Base-by-base conservation (phyloP, 176 grass and related monocot genomes). In the Urochloa ruziziensis region DNA sequence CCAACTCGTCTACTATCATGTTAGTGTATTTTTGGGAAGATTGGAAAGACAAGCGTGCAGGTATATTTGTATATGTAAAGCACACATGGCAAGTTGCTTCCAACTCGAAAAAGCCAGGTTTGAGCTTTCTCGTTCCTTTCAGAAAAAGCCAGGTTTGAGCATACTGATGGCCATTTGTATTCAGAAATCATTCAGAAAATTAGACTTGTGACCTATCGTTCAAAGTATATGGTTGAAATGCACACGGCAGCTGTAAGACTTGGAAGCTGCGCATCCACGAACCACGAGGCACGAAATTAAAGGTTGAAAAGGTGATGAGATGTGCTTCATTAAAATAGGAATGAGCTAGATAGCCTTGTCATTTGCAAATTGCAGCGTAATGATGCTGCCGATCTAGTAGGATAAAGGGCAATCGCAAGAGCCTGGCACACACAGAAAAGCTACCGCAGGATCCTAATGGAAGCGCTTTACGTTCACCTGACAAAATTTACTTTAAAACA, bases 391-490 rank as follows among this genome's bases (percentile, higher is more conserved):
- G 65, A 40, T 84, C 33, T 27, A 74, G 70, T 77, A 90, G 57
- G 68, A 59, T 86, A 66, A 82, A 90, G 57, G 68, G 48, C 83
- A 66, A 82, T 66, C 46, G 83, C 54, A 51, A n/a, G 82, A 78
- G 17, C 23, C 3, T 73, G 37, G 39, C 36, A 64, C 28, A 7
- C 69, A 82, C n/a, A n/a, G n/a, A 89, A 49, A 89, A 76, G 70
- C 70, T 70, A 21, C 10, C 34, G 28, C 73, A 73, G 4, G 6
- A 51, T 21, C 57, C 77, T 84, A 82, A 74, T 86, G 74, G 44
- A 90, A 90, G 48, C 37, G 61, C 84, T 86, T 83, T 90, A 58
- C 6, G 64, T 51, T 90, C 78, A 86, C 78, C 62, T 19, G 69
- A 69, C 62, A 29, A 21, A 23, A 37, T 34, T 58, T 66, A 61